These are phyloP conservation scores for Cladosporium sphaerospermum DNA, from an alignment of 2,329 filamentous ascomycete species.

Conservation along the genomic window DNA sequence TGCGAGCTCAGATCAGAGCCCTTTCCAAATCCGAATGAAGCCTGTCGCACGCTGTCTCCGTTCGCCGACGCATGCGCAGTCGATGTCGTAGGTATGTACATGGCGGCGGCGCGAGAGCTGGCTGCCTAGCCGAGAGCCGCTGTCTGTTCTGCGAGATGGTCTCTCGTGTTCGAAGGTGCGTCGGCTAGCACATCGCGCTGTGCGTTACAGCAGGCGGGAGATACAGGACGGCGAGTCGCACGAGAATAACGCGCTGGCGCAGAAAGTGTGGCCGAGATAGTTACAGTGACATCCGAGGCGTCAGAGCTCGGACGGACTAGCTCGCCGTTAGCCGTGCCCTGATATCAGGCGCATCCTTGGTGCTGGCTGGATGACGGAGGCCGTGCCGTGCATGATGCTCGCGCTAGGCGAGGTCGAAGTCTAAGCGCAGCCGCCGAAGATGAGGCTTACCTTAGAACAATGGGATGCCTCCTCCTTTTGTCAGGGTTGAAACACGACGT, in stretches of 20 bases:
- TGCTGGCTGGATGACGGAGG: not conserved
- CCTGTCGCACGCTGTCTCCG: not conserved
- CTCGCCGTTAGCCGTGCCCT: not conserved
- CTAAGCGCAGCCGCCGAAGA: no score
- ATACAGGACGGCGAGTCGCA: no score
- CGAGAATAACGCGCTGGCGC: no score
- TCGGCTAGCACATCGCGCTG: no score
- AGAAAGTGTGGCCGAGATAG: not conserved
- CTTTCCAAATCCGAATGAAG: not conserved
- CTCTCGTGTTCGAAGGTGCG: no score
- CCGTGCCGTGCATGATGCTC: no score
- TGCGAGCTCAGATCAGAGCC: conserved; percentile 4
- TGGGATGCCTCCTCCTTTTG: no score
- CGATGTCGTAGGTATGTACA: conserved; percentile 6
- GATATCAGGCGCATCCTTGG: not conserved
- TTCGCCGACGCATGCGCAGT: not conserved
- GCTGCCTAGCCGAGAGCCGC: not conserved
- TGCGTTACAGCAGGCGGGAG: no score
- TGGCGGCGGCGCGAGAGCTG: not conserved
- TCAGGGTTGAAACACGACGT: no score
- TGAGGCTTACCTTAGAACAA: no score
- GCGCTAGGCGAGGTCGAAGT: no score
- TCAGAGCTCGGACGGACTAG: not conserved
- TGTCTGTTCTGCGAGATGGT: no score
- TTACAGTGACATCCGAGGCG: not conserved